These are phyloP conservation scores for Ascochyta rabiei DNA, from an alignment of 2,329 filamentous ascomycete genomes.

Conservation along the genomic window DNA sequence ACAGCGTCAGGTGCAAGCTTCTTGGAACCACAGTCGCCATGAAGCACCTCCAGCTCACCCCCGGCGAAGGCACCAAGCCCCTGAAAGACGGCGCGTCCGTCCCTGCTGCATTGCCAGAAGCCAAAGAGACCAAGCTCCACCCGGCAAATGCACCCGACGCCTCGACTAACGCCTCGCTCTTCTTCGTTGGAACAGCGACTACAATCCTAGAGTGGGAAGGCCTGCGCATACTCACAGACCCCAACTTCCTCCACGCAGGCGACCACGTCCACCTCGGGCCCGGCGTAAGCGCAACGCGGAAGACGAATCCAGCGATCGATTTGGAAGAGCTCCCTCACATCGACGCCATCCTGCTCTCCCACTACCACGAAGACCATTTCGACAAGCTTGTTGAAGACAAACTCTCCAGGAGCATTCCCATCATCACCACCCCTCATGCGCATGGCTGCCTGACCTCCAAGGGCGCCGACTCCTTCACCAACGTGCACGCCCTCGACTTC, in stretches of 20 bases:
- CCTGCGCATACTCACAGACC: slow-evolving; percentile 60
- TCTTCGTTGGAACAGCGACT: slow-evolving; percentile 64
- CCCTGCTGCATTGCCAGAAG: slow-evolving; percentile 48
- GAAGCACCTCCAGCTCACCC: slow-evolving; percentile 52
- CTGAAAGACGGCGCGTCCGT: slow-evolving; percentile 47
- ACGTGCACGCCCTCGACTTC: slow-evolving; percentile 61
- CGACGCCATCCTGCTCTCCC: slow-evolving; percentile 65
- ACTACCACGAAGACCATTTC: slow-evolving; percentile 69
- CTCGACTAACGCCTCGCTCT: slow-evolving; percentile 53
- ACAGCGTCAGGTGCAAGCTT: not conserved
- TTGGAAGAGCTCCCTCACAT: slow-evolving; percentile 64
- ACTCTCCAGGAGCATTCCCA: slow-evolving; percentile 61
- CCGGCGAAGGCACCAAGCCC: slow-evolving; percentile 44
- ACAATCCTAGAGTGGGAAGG: slow-evolving; percentile 62
- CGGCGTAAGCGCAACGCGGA: slow-evolving; percentile 61
- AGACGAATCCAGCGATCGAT: slow-evolving; percentile 66
- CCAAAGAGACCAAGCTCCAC: slow-evolving; percentile 54
- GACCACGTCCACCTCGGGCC: slow-evolving; percentile 71
- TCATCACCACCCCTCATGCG: slow-evolving; percentile 69
- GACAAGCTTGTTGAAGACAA: slow-evolving; percentile 59
- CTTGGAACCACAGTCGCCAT: slow-evolving; percentile 30
- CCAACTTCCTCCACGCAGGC: slow-evolving; percentile 65
- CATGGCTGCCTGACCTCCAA: slow-evolving; percentile 57
- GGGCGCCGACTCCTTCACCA: slow-evolving; percentile 59
- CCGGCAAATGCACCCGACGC: slow-evolving; percentile 47